A percentile compares a stretch with the other conserved stretches of the same genome.
Conservation (phyloP, 2,329 filamentous ascomycete species). For the Alternaria longipes region DNA sequence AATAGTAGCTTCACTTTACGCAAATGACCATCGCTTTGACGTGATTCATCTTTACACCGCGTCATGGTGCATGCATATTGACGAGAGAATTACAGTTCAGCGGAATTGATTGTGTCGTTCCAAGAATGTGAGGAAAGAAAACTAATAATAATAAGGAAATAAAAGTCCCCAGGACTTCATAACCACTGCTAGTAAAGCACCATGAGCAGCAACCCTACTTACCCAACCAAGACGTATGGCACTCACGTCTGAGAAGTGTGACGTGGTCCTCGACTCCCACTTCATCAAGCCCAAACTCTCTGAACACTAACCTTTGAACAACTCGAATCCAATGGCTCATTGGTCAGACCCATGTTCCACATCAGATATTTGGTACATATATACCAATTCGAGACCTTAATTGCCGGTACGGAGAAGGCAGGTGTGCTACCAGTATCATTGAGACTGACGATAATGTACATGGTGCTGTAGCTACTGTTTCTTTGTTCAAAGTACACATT, state of each 20-base stretch:
- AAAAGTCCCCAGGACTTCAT: too few species aligned
- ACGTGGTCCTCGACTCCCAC: background rate
- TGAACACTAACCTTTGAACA: constrained; percentile 54
- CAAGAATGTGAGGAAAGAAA: background rate
- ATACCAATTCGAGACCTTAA: constrained; percentile 53
- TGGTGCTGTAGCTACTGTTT: constrained; percentile 4
- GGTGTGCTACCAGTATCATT: constrained; percentile 50
- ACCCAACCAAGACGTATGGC: background rate
- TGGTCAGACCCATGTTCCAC: constrained; percentile 51
- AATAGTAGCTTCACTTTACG: background rate
- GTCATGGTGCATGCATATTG: too few species aligned
- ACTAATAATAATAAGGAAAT: background rate
- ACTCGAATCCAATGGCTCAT: constrained; percentile 54
- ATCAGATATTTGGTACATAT: constrained; percentile 53
- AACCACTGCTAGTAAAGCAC: background rate
- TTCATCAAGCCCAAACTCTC: constrained; percentile 35
- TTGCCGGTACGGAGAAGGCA: constrained; percentile 2
- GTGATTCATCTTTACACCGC: too few species aligned
- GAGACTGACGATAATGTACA: constrained; percentile 45
- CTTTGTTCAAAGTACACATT: constrained; percentile 51
- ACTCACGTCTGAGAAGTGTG: background rate
- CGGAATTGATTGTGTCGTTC: background rate
- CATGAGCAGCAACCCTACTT: background rate
- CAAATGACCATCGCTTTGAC: background rate
- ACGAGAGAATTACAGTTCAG: too few species aligned